Percentiles rank a stretch among this genome's conserved stretches.
These are phyloP conservation scores for Paecilomyces sp. DNA, from an alignment of 2,329 filamentous ascomycete genomes.

Conservation along the genomic window DNA sequence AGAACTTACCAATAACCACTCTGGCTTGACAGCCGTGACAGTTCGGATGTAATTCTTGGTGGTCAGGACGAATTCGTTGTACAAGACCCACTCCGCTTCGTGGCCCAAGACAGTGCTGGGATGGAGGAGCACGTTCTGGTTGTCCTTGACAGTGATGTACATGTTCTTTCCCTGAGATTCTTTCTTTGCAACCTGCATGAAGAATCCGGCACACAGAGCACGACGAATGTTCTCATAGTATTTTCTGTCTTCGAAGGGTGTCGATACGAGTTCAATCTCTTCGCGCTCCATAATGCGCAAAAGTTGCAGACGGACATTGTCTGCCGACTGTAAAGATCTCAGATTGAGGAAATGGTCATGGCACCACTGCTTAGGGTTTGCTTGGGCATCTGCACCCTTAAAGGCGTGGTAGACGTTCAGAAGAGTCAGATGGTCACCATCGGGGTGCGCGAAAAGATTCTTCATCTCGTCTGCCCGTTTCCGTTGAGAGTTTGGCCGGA, in stretches of 20 bases:
- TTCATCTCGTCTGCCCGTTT: constrained; percentile 98
- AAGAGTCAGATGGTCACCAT: constrained; percentile 92
- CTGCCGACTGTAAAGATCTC: constrained; percentile 81
- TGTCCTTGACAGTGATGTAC: constrained; percentile 93
- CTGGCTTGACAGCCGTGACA: constrained; percentile 82
- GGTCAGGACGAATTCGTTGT: constrained; percentile 97
- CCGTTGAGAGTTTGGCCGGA: constrained; percentile 74
- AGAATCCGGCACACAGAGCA: constrained; percentile 88
- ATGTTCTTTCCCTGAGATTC: constrained; percentile 74
- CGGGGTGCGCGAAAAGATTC: constrained; percentile 79
- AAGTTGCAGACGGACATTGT: constrained; percentile 87
- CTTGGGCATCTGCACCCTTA: constrained; percentile 65
- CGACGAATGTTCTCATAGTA: constrained; percentile 97
- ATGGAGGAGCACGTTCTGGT: constrained; percentile 87
- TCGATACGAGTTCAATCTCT: constrained; percentile 77
- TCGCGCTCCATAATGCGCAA: constrained; percentile 95
- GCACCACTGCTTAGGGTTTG: constrained; percentile 83
- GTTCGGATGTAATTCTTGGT: constrained; percentile 97
- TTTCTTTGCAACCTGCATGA: constrained; percentile 98
- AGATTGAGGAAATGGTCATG: constrained; percentile 92
- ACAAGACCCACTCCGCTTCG: constrained; percentile 93
- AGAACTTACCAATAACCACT: constrained; percentile 80
- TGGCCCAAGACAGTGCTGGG: constrained; percentile 83
- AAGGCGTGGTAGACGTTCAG: constrained; percentile 98
- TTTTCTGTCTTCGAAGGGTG: constrained; percentile 87